These are phyloP conservation scores for Annulohypoxylon truncatum DNA, from an alignment of 2,329 filamentous ascomycete species.

Conservation along the genomic window DNA sequence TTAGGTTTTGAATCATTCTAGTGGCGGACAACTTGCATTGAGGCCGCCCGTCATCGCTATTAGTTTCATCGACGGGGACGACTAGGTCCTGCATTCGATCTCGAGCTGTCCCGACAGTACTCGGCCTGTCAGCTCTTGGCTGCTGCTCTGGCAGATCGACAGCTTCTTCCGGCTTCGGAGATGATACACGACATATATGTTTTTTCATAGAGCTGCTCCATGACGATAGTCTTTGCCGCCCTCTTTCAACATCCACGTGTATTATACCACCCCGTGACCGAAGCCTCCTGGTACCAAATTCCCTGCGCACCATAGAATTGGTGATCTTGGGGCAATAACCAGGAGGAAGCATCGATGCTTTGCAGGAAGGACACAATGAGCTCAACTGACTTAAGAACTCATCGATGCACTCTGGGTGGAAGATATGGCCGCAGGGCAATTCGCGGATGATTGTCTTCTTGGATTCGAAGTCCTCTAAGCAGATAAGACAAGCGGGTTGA, in stretches of 20 bases:
- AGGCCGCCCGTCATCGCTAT: constrained; percentile 49
- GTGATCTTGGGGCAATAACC: constrained; percentile 78
- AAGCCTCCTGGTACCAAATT: constrained; percentile 74
- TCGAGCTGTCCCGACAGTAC: constrained; percentile 29
- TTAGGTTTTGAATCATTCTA: constrained; percentile 31
- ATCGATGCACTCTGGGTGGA: constrained; percentile 92
- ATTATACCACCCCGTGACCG: constrained; percentile 62
- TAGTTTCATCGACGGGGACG: constrained; percentile 47
- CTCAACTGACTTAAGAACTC: constrained; percentile 81
- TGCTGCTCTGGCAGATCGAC: constrained; percentile 44
- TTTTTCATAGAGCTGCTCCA: constrained; percentile 41
- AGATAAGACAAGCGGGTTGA: constrained; percentile 91
- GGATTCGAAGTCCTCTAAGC: constrained; percentile 81
- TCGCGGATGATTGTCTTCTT: constrained; percentile 81
- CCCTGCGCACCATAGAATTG: constrained; percentile 86
- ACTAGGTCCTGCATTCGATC: constrained; percentile 48
- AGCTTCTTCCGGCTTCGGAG: constrained; percentile 36
- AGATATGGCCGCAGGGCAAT: constrained; percentile 90
- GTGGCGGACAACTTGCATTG: constrained; percentile 42
- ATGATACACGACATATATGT: constrained; percentile 30
- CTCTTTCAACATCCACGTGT: constrained; percentile 49
- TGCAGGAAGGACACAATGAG: constrained; percentile 92
- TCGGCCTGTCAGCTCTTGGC: constrained; percentile 16
- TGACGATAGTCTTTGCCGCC: constrained; percentile 42
- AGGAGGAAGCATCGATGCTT: constrained; percentile 79